Percentiles rank a stretch among this genome's conserved stretches.
Conservation (phyloP, 305 asterid species). For the Fraxinus paxiana region DNA sequence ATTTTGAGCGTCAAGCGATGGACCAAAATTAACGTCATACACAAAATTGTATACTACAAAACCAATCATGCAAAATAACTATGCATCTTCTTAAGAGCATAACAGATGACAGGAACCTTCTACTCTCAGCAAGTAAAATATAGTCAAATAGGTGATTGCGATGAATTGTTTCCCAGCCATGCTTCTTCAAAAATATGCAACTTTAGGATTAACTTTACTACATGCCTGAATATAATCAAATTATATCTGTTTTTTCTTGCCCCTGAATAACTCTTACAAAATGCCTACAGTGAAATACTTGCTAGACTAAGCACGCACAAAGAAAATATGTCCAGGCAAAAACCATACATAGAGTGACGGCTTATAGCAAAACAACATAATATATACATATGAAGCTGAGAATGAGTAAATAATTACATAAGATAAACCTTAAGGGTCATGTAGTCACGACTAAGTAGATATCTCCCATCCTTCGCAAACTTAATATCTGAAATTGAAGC, state of each 20-base stretch:
- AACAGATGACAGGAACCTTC: slow-evolving; percentile 1
- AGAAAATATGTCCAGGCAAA: neutral
- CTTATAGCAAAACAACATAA: slow-evolving; percentile 4
- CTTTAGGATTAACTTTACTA: slow-evolving; percentile 6
- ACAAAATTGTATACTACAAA: slow-evolving; percentile 10
- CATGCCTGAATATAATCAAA: slow-evolving; percentile 7
- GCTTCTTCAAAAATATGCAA: neutral
- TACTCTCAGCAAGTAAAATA: neutral
- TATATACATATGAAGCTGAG: slow-evolving; percentile 1
- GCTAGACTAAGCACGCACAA: neutral
- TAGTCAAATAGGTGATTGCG: neutral
- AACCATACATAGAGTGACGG: slow-evolving; percentile 5
- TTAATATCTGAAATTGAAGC: slow-evolving; percentile 96
- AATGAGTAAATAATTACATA: slow-evolving; percentile 4
- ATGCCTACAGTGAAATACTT: slow-evolving; percentile 15
- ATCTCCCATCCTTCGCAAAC: slow-evolving; percentile 94
- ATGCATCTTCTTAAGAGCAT: slow-evolving; percentile 9
- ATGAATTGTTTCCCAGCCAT: slow-evolving; percentile 3
- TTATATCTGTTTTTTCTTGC: neutral
- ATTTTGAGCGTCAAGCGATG: slow-evolving; percentile 14
- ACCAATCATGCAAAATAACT: slow-evolving; percentile 8
- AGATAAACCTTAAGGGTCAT: slow-evolving; percentile 90
- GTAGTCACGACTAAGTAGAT: slow-evolving; percentile 92
- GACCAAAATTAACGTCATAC: neutral
- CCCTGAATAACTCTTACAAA: neutral